phyloP scores from a whole-genome alignment of 2,329 filamentous ascomycete species.

The Exophiala calicioides region DNA sequence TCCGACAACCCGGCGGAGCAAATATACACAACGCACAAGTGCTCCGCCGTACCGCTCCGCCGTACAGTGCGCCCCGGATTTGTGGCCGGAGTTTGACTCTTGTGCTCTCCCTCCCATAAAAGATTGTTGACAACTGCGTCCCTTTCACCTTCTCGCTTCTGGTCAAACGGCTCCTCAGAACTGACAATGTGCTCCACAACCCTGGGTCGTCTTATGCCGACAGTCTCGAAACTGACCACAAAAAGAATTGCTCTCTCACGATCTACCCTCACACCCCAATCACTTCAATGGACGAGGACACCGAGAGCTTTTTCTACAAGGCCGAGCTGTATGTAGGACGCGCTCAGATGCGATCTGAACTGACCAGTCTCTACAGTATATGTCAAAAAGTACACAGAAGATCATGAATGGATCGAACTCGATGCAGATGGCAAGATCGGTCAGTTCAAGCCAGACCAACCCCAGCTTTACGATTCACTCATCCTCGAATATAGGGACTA shows the following conservation, averaged over 20 bases:
- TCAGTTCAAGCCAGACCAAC: constrained; percentile 39
- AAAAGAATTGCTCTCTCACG: constrained; percentile 7
- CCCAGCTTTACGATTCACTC: constrained; percentile 12
- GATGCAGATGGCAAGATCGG: constrained; percentile 79
- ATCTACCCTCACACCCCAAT: constrained; percentile 4
- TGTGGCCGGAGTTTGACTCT: constrained; percentile 7
- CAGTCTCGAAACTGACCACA: constrained; percentile 14
- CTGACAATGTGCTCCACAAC: constrained; percentile 18
- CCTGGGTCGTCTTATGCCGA: constrained; percentile 16
- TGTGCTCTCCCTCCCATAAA: no score
- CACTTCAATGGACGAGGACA: constrained; percentile 6
- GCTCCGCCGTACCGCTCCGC: not conserved
- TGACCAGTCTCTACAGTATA: constrained; percentile 36
- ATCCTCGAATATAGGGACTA: constrained; percentile 51
- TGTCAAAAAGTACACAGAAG: constrained; percentile 84
- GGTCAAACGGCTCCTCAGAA: not conserved
- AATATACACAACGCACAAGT: not conserved
- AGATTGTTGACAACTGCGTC: no score
- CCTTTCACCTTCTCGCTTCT: not conserved
- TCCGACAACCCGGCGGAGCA: constrained; percentile 1
- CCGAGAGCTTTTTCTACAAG: constrained; percentile 22
- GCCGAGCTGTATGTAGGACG: constrained; percentile 17
- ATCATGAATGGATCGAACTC: constrained; percentile 97
- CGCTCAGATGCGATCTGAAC: not conserved
- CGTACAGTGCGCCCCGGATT: constrained; percentile 8